A percentile compares a stretch with the other conserved stretches of the same genome.
These are phyloP conservation scores for Vaccinium myrtillus DNA, from an alignment of 148 eudicot genomes.

Conservation along the genomic window DNA sequence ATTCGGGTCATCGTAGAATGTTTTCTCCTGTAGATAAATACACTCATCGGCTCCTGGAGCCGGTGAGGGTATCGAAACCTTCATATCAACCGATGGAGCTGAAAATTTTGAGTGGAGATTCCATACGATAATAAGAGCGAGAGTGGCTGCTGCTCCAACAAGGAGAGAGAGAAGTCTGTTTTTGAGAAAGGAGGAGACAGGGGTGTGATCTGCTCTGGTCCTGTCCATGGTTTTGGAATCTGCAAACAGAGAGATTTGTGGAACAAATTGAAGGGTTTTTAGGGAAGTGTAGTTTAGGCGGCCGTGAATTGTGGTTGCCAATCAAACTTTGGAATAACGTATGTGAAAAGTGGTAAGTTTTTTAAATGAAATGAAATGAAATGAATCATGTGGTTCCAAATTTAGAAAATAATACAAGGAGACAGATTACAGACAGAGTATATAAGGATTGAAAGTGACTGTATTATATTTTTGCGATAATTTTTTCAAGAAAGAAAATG, in stretches of 20 bases:
- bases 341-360: neutral
- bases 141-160: neutral
- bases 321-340: neutral
- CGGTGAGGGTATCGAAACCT: neutral
- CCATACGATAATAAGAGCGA: neutral
- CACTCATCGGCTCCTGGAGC: neutral
- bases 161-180: neutral
- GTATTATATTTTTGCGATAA: neutral
- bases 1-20: constrained; percentile 21
- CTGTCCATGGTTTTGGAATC: constrained; percentile 1
- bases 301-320: neutral
- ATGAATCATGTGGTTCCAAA: neutral
- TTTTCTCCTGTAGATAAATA: neutral
- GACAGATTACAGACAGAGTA: neutral
- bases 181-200: neutral
- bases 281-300: neutral
- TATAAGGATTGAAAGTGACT: neutral
- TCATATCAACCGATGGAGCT: neutral
- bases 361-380: neutral
- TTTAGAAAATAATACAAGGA: neutral
- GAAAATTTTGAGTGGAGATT: neutral
- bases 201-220: neutral
- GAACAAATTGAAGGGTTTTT: neutral
- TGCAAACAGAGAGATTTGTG: neutral
- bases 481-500: neutral